Percentiles rank a stretch among this genome's conserved stretches.
These are phyloP conservation scores for Vinca major DNA, from an alignment of 305 asterid species.

Conservation along the genomic window DNA sequence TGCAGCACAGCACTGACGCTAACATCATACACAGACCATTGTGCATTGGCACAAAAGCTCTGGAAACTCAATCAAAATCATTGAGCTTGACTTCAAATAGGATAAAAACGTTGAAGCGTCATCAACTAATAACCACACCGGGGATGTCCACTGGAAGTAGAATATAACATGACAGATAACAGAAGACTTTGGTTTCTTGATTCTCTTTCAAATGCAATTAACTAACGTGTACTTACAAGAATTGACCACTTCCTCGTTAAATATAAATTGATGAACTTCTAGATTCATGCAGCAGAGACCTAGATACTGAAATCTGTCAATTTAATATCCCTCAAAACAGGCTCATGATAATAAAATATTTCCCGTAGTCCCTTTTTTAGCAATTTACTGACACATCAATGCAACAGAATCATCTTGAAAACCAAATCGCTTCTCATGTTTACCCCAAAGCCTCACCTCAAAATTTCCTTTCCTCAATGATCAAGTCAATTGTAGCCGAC, in stretches of 20 bases:
- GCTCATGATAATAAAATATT: neutral
- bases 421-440: neutral
- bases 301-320: neutral
- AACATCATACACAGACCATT: neutral
- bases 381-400: neutral
- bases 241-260: neutral
- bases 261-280: neutral
- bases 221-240: neutral
- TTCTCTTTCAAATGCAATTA: neutral
- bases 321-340: neutral
- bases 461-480: neutral
- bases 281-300: neutral
- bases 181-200: neutral
- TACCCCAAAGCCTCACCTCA: neutral
- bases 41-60: neutral
- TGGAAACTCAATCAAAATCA: neutral
- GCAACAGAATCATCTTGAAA: neutral
- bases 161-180: neutral
- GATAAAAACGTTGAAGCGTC: neutral
- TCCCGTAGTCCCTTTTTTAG: neutral
- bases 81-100: neutral
- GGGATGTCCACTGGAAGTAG: neutral
- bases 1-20: neutral
- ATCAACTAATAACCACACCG: neutral
- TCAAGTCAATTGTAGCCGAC: neutral